Conservation (phyloP, 192 early-diverging fungal species). For the Mortierella alpina region DNA sequence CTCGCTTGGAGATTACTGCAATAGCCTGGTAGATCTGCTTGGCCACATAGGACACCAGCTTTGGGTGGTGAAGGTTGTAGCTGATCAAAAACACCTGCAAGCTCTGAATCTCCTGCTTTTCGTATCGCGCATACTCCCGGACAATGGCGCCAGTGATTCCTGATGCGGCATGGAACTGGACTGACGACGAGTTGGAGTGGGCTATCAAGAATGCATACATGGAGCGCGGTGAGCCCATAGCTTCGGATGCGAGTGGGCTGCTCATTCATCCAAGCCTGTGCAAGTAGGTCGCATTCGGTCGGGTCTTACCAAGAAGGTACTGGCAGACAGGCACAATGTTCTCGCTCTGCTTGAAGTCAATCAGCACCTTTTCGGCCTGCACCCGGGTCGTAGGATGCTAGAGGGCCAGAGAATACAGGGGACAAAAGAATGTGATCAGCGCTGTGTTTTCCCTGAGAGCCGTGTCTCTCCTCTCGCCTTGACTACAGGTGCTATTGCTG, state of each 20-base stretch:
- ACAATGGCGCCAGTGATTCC: slow-evolving; percentile 66
- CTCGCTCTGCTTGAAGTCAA: slow-evolving; percentile 62
- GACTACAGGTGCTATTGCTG: too few relatives aligned
- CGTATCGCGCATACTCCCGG: slow-evolving; percentile 68
- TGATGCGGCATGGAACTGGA: slow-evolving; percentile 72
- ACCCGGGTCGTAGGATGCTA: slow-evolving; percentile 65
- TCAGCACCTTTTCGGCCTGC: slow-evolving; percentile 63
- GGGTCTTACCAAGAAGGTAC: slow-evolving; percentile 66
- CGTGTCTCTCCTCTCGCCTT: too few relatives aligned
- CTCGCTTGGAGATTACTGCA: slow-evolving; percentile 73
- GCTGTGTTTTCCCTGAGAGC: not conserved
- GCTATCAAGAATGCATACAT: slow-evolving; percentile 51
- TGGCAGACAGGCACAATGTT: slow-evolving; percentile 69
- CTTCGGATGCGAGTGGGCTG: not conserved
- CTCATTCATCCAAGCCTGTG: not conserved
- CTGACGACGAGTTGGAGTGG: slow-evolving; percentile 59
- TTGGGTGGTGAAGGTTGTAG: slow-evolving; percentile 64
- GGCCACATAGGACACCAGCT: slow-evolving; percentile 63
- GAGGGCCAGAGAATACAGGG: not conserved
- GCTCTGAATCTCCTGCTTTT: slow-evolving; percentile 60
- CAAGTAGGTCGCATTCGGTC: not conserved
- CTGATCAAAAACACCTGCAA: slow-evolving; percentile 69
- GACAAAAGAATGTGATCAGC: slow-evolving; percentile 7
- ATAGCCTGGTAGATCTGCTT: slow-evolving; percentile 67
- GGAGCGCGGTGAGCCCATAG: not conserved